phyloP scores from a whole-genome alignment of 352 stramenopile species.

The Phytopythium mirpurense region DNA sequence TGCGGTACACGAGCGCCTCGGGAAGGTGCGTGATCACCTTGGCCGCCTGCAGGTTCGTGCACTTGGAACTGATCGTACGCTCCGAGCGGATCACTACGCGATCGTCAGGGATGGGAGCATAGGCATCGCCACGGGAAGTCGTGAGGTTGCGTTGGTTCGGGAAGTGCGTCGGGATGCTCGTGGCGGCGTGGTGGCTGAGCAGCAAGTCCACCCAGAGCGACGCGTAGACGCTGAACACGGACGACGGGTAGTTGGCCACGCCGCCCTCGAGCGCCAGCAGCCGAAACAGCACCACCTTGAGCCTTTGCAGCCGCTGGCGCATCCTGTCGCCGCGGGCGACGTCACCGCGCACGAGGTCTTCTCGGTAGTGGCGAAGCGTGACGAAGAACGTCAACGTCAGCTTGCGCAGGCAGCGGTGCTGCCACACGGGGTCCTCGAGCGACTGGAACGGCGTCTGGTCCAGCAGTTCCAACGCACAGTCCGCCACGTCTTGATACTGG shows the following conservation, averaged over 20 bases:
- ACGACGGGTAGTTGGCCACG: conserved; percentile 62
- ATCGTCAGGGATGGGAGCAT: conserved; percentile 14
- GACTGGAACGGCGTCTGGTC: conserved; percentile 48
- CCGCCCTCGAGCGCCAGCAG: conserved; percentile 48
- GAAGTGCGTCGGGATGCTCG: conserved; percentile 74
- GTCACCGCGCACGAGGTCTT: conserved; percentile 22
- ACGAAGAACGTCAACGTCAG: conserved; percentile 51
- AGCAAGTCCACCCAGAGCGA: conserved; percentile 66
- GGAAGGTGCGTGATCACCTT: conserved; percentile 63
- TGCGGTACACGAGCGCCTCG: conserved; percentile 60
- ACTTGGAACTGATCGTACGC: conserved; percentile 79
- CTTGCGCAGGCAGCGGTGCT: conserved; percentile 67
- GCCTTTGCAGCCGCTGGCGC: conserved; percentile 24
- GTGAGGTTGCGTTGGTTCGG: conserved; percentile 33
- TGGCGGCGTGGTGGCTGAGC: conserved; percentile 50
- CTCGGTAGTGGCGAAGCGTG: conserved; percentile 43
- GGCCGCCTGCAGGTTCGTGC: conserved; percentile 71
- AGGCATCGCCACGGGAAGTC: conserved; percentile 4
- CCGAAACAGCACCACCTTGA: conserved; percentile 48
- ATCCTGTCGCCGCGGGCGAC: neutral
- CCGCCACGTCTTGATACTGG: conserved; percentile 28
- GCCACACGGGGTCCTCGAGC: conserved; percentile 68
- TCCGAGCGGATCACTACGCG: conserved; percentile 60
- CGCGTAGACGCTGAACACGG: conserved; percentile 60
- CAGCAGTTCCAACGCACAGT: conserved; percentile 45